Base-by-base conservation (phyloP, 495 filamentous ascomycete genomes). In the Venustampulla echinocandica region DNA sequence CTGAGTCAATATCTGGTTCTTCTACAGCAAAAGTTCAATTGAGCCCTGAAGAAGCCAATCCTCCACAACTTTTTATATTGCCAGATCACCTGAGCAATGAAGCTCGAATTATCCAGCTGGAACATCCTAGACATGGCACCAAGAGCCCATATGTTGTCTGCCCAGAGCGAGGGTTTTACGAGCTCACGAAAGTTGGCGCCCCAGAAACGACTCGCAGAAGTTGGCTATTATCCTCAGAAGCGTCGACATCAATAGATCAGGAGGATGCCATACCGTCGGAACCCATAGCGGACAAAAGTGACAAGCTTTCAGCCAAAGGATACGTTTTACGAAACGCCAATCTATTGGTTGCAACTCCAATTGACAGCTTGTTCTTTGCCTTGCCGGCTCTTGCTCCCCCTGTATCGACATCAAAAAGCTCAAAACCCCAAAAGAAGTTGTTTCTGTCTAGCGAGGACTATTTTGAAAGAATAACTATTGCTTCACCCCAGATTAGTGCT, bases 391-490 rank as follows among this genome's bases (percentile, higher is more conserved):
- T 35, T 52, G 63, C 14, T 55, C n/a, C n/a, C n/a, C 71, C 20
- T 50, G 4, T 22, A 24, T 52, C 65, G 0, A 48, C 62, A 5
- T 52, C 63, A 48, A 69, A 68, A 60, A 43, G 46, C 39, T 36
- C 62, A 44, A 39, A 66, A 49, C 23, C 61, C 23, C 23, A 64
- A 21, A 83, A 82, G 48, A 66, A 67, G 34, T 72, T 86, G 38
- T 96, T 88, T 58, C 76, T 92, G 25, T 78, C 81, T 1, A 61
- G 80, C 25, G 90, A 95, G 46, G 88, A 95, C 53, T 76, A 94
- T 39, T 66, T 94, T 36, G 89, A 96, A 44, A 68, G 60, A 3
- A 22, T 65, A 2, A 49, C 32, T 2, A 22, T 54, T n/a, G 52
- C 54, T 1, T 52, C 64, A 1, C 34, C 55, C 3, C 46, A 61